Conservation (phyloP, 768 basidiomycete species). For the Termitomyces heimii region DNA sequence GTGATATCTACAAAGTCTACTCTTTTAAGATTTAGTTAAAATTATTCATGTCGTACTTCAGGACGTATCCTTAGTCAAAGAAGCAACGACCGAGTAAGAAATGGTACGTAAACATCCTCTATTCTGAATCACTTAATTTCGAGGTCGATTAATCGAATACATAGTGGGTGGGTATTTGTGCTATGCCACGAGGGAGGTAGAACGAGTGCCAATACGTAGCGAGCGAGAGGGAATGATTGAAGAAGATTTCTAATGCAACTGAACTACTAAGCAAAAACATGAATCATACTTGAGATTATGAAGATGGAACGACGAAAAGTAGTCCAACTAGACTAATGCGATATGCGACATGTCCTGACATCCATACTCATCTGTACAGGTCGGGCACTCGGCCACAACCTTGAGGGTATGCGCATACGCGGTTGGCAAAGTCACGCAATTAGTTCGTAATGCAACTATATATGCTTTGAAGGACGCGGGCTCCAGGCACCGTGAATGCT, state of each 20-base stretch:
- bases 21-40: no score
- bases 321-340: neutral
- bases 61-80: neutral
- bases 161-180: constrained; percentile 2
- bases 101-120: neutral
- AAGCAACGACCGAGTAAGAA: neutral
- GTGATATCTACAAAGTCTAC: neutral
- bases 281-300: neutral
- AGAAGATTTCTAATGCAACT: neutral
- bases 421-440: neutral
- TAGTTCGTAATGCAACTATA: neutral
- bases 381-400: constrained; percentile 10
- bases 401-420: neutral
- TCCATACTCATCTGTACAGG: neutral
- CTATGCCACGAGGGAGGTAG: neutral
- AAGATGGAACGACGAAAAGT: neutral
- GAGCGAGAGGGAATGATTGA: neutral
- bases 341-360: neutral
- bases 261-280: constrained; percentile 5
- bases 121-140: neutral
- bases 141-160: constrained; percentile 3
- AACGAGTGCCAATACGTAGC: neutral
- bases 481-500: constrained; percentile 4
- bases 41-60: neutral
- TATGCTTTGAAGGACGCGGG: neutral